Evolutionary conservation across 169 alveolate species (phyloP).

Genomic region (Plasmodium vivax): DNA sequence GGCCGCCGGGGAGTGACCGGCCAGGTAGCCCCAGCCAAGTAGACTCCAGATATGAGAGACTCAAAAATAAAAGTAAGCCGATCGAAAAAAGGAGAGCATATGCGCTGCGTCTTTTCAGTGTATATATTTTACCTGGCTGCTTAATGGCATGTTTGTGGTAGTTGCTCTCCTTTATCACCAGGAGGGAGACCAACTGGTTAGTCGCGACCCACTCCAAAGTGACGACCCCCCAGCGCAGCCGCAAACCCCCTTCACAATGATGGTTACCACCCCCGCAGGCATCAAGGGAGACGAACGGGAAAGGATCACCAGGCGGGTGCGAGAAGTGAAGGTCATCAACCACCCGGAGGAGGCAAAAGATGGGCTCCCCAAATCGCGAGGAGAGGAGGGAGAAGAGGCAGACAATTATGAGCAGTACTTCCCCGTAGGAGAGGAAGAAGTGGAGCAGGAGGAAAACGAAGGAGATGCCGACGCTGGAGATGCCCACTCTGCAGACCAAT

Average conservation of each 20-base stretch:
- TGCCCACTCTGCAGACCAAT: background rate
- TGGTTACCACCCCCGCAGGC: background rate
- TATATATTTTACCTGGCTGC: background rate
- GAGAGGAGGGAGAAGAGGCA: background rate
- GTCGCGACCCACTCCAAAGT: background rate
- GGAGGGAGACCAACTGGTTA: background rate
- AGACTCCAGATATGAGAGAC: slow-evolving; percentile 31
- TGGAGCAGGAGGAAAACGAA: background rate
- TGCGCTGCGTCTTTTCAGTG: background rate
- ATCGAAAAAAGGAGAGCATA: background rate
- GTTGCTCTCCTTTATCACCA: background rate
- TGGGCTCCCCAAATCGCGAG: background rate
- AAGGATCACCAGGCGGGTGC: slow-evolving; percentile 16
- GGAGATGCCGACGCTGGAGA: background rate
- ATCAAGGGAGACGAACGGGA: slow-evolving; percentile 23
- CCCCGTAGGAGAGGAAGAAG: background rate
- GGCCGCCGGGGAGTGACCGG: background rate
- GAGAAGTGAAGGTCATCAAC: slow-evolving; percentile 36
- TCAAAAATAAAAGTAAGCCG: slow-evolving; percentile 35
- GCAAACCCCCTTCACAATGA: background rate
- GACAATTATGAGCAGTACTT: background rate
- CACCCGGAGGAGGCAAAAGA: background rate
- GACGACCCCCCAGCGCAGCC: background rate
- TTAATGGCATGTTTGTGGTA: background rate
- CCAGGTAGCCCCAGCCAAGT: background rate